A percentile compares a stretch with the other conserved stretches of the same genome.
These are phyloP conservation scores for Skeletonema grethae DNA, from an alignment of 108 stramenopile genomes.

Conservation along the genomic window DNA sequence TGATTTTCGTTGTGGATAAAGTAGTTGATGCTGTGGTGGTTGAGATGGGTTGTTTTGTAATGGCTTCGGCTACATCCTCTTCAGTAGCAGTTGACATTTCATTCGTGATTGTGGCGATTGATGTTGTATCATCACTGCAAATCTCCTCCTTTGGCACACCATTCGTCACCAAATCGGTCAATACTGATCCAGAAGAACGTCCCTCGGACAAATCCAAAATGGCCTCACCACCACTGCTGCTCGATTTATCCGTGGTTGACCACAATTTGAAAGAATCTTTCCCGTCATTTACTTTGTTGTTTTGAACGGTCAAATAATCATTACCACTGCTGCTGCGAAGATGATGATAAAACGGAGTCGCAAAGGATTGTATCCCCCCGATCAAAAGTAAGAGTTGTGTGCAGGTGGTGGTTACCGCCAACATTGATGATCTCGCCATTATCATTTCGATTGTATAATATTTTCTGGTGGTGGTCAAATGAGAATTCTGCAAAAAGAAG, in stretches of 20 bases:
- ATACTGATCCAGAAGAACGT: neutral
- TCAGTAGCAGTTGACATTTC: neutral
- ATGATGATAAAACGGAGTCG: conserved; percentile 9
- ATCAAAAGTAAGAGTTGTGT: conserved; percentile 10
- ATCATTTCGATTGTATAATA: neutral
- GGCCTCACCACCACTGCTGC: neutral
- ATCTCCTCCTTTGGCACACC: neutral
- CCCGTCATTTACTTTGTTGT: too few species aligned
- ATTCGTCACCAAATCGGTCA: conserved; percentile 9
- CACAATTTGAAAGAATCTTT: neutral
- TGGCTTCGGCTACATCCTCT: neutral
- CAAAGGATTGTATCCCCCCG: conserved; percentile 25
- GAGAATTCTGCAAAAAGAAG: neutral
- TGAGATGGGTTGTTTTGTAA: neutral
- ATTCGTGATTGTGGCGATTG: neutral
- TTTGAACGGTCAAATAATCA: neutral
- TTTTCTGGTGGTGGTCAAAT: too few species aligned
- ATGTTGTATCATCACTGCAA: neutral
- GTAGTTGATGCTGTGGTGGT: conserved; percentile 10
- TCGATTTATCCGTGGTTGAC: neutral
- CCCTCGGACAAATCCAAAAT: conserved; percentile 7
- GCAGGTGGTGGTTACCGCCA: neutral
- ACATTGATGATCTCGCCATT: neutral
- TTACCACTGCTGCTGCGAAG: neutral
- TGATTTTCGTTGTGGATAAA: conserved; percentile 15